Base-by-base conservation (phyloP, 2,329 filamentous ascomycete species). In the Leptographium procerum region DNA sequence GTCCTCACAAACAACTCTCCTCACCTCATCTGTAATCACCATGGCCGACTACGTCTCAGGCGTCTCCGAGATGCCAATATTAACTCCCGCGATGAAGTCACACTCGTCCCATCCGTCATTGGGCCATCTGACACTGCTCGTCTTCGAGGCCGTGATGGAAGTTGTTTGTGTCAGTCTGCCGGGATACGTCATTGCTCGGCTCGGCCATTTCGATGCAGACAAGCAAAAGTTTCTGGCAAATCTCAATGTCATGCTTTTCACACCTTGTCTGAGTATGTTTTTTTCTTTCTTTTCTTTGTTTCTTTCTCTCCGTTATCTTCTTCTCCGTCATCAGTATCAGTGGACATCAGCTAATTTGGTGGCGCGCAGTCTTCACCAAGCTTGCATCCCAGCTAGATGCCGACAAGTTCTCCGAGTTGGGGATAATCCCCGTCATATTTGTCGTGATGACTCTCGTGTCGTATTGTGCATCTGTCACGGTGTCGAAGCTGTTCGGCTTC, bases 171-270 rank as follows among this genome's bases (percentile, higher is more conserved):
- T 99, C 70, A 92, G 88, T 71, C 74, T 96, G 65, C 94, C 94
- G 0, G 94, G 94, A 31, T 99, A 96, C 73, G 87, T 99, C 63
- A 85, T 96, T 57, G 94, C 94, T 14, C 80, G 88, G 45, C 80
- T 90, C 66, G 94, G 94, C 69, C 88, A 96, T 75, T 97, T 99
- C 72, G 90, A 95, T 72, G 90, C 89, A 63, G 91, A 96, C 56
- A 89, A 91, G 70, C 94, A 99, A 72, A 97, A 96, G 73, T 95
- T 99, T 69, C 79, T 96, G 55, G 92, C 94, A 57, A 96, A 99
- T 69, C 79, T 99, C 65, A 99, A 99, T 71, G 91, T 96, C 60
- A 89, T 88, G 75, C 80, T 99, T 48, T 99, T 99, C 73, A 99
- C 94, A 33, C 94, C 94, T 64, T 97, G 94, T 71, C 84, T 99